Percentiles rank a stretch among this genome's conserved stretches.
These are phyloP conservation scores for Tetrahymena elliotti DNA, from an alignment of 73 alveolate genomes.

Conservation along the genomic window DNA sequence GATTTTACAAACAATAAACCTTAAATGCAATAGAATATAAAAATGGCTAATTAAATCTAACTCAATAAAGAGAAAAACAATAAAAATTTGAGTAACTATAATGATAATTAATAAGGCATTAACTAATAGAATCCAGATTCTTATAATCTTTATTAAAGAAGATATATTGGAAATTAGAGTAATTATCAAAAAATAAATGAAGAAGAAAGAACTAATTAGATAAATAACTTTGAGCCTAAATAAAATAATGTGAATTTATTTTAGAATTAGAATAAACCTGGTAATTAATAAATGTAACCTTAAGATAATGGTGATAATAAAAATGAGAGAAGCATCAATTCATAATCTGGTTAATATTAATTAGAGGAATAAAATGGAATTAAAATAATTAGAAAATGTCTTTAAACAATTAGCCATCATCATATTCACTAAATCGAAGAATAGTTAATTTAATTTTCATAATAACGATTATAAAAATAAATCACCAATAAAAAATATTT, in stretches of 20 bases:
- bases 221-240: neutral
- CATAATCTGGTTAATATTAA: neutral
- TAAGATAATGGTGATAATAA: neutral
- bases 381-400: neutral
- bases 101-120: neutral
- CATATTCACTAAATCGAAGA: neutral
- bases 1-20: neutral
- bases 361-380: neutral
- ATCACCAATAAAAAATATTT: neutral
- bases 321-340: no score
- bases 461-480: neutral
- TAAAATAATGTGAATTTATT: no score
- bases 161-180: neutral
- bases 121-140: neutral
- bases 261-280: no score
- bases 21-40: no score
- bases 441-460: neutral
- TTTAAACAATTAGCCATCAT: neutral
- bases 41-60: no score
- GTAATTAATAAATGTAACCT: neutral
- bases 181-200: no score
- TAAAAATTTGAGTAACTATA: no score
- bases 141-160: neutral
- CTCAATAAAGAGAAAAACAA: neutral
- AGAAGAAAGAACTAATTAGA: neutral